phyloP scores from a whole-genome alignment of 2,329 filamentous ascomycete species.

The Fusarium kyushuense region DNA sequence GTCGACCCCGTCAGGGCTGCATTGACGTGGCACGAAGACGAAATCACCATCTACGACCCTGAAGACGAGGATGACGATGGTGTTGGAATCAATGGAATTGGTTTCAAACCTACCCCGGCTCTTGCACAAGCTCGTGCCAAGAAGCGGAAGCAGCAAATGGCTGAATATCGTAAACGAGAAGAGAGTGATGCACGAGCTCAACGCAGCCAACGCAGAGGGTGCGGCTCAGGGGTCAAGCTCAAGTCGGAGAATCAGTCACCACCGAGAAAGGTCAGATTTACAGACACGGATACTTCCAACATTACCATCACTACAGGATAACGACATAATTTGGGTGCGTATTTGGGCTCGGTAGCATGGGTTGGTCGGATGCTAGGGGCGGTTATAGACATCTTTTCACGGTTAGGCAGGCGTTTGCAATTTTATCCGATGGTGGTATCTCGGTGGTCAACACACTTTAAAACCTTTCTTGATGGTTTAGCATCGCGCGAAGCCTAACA shows the following conservation, averaged over 20 bases:
- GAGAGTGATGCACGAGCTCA: slow-evolving; percentile 69
- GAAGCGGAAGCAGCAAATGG: slow-evolving; percentile 70
- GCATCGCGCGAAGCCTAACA: slow-evolving; percentile 9
- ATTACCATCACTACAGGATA: slow-evolving; percentile 50
- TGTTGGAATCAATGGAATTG: slow-evolving; percentile 75
- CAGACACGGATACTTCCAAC: slow-evolving; percentile 54
- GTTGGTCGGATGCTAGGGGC: not conserved
- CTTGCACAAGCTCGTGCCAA: slow-evolving; percentile 68
- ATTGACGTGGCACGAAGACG: slow-evolving; percentile 75
- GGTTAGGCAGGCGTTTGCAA: slow-evolving; percentile 31
- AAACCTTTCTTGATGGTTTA: slow-evolving; percentile 13
- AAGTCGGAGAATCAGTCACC: slow-evolving; percentile 42
- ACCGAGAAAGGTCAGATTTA: slow-evolving; percentile 56
- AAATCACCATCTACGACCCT: slow-evolving; percentile 75
- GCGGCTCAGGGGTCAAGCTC: slow-evolving; percentile 45
- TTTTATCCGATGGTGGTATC: slow-evolving; percentile 13
- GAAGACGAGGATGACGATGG: slow-evolving; percentile 75
- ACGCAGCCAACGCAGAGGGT: slow-evolving; percentile 65
- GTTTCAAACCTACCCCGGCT: slow-evolving; percentile 73
- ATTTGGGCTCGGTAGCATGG: not conserved
- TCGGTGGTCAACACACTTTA: slow-evolving; percentile 1
- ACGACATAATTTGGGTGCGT: slow-evolving; percentile 19
- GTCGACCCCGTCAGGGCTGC: slow-evolving; percentile 68
- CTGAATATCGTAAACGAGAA: slow-evolving; percentile 71
- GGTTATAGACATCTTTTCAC: slow-evolving; percentile 14